Conservation (phyloP, 306 rosid genomes). For the Fagus crenata region DNA sequence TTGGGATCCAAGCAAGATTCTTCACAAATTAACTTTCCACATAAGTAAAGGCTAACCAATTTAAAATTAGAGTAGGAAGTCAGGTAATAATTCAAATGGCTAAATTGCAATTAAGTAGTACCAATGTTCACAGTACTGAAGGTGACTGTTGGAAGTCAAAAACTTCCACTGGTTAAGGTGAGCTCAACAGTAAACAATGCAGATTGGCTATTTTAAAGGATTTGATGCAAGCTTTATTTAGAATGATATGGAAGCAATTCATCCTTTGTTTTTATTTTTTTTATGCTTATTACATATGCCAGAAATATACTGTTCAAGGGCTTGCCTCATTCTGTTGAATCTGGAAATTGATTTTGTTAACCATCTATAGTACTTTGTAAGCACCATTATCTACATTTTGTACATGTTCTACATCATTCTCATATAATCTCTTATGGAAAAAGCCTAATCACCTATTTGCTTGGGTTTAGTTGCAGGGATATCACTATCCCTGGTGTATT, state of each 20-base stretch:
- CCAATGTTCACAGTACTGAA: too few relatives aligned
- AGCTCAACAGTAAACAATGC: too few relatives aligned
- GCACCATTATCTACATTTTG: background rate
- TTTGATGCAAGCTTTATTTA: background rate
- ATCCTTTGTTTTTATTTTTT: background rate
- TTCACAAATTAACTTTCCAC: too few relatives aligned
- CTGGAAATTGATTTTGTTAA: background rate
- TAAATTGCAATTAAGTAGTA: too few relatives aligned
- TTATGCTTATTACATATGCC: background rate
- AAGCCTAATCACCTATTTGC: background rate
- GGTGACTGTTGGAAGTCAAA: too few relatives aligned
- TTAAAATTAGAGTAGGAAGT: too few relatives aligned
- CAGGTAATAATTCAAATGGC: too few relatives aligned
- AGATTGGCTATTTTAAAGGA: too few relatives aligned
- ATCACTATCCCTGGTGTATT: background rate
- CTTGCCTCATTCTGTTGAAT: background rate
- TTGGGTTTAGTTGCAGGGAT: background rate
- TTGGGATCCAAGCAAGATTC: too few relatives aligned
- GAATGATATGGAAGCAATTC: background rate
- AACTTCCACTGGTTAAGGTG: too few relatives aligned
- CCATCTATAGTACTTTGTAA: background rate
- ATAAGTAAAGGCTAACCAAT: too few relatives aligned
- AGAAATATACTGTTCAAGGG: slow-evolving; percentile 1
- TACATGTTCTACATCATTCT: background rate
- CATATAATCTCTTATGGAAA: background rate